Conservation (phyloP, 305 asterid genomes). For the Salvia sclarea region DNA sequence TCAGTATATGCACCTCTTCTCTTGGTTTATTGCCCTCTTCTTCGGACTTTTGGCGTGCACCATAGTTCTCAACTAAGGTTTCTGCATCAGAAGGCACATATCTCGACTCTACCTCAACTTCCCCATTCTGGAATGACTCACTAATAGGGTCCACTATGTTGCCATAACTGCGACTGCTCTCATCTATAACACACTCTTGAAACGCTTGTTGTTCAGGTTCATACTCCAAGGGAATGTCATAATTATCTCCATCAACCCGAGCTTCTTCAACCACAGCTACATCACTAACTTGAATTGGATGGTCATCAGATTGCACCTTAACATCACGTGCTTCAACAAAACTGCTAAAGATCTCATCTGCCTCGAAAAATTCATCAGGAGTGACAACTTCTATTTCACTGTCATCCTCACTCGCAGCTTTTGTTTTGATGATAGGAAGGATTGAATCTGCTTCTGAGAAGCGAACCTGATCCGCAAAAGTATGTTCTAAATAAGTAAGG, state of each 20-base stretch:
- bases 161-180: slow-evolving; percentile 44
- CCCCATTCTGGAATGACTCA: slow-evolving; percentile 37
- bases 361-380: slow-evolving; percentile 95
- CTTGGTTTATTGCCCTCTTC: slow-evolving; percentile 45
- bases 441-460: slow-evolving; percentile 82
- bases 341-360: slow-evolving; percentile 85
- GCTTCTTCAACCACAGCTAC: too few species aligned
- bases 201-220: slow-evolving; percentile 61
- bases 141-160: slow-evolving; percentile 28
- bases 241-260: slow-evolving; percentile 37
- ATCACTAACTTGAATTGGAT: slow-evolving; percentile 37
- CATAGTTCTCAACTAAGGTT: slow-evolving; percentile 30
- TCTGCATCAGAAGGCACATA: slow-evolving; percentile 34
- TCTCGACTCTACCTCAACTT: slow-evolving; percentile 35
- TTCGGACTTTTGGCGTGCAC: slow-evolving; percentile 36
- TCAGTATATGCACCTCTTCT: slow-evolving; percentile 37
- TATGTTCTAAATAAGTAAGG: slow-evolving; percentile 40
- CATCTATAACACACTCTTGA: slow-evolving; percentile 79
- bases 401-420: slow-evolving; percentile 58
- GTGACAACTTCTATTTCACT: slow-evolving; percentile 67
- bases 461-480: slow-evolving; percentile 67
- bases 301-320: slow-evolving; percentile 55
- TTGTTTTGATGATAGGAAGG: slow-evolving; percentile 52
- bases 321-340: slow-evolving; percentile 62
- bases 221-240: slow-evolving; percentile 52